These are phyloP conservation scores for Pelargonium australe DNA, from an alignment of 441 rosid genomes.

Conservation along the genomic window DNA sequence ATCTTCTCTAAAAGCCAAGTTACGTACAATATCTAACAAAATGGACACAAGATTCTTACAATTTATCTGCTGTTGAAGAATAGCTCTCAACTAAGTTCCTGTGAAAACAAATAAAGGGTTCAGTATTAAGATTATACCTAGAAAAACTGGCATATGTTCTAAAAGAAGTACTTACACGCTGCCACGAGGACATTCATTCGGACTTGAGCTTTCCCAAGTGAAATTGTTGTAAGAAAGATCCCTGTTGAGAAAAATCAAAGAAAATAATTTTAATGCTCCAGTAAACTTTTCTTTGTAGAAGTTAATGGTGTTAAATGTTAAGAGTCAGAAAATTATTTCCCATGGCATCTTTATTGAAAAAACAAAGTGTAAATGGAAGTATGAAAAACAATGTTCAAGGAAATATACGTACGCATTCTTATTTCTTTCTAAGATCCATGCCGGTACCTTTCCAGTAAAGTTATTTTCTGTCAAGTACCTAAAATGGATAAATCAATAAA, in stretches of 20 bases:
- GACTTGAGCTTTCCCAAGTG: constrained; percentile 55
- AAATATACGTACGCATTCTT: constrained; percentile 53
- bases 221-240: constrained; percentile 79
- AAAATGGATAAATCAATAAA: constrained; percentile 15
- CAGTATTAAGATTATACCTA: constrained; percentile 1
- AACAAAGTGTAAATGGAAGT: background rate
- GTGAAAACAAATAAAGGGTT: constrained; percentile 17
- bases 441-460: constrained; percentile 63
- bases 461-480: constrained; percentile 78
- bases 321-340: background rate
- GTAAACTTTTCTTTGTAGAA: background rate
- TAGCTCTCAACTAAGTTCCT: constrained; percentile 87
- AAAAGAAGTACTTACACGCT: constrained; percentile 50
- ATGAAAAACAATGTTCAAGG: background rate
- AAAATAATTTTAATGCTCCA: background rate
- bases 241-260: constrained; percentile 34
- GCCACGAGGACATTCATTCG: constrained; percentile 43
- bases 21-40: background rate
- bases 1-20: background rate
- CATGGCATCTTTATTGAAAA: background rate
- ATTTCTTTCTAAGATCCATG: constrained; percentile 47
- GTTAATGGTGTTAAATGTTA: constrained; percentile 4
- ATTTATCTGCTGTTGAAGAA: constrained; percentile 29
- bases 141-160: background rate
- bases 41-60: constrained; percentile 41